Conservation (phyloP, 306 rosid species). For the Cercis canadensis region DNA sequence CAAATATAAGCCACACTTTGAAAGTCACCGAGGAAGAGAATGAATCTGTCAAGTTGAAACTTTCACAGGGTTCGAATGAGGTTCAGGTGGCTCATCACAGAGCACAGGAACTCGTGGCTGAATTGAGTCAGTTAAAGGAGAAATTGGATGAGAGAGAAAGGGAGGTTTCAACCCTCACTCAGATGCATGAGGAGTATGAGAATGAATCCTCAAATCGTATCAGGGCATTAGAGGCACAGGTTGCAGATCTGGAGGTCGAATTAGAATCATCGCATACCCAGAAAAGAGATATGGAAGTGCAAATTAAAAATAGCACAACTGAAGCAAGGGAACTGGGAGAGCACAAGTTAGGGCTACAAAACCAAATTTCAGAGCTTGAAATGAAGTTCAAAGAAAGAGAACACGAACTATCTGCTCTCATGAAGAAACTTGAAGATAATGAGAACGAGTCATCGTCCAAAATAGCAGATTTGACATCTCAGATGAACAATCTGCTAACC, state of each 20-base stretch:
- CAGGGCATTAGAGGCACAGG: conserved; percentile 49
- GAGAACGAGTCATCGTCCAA: conserved; percentile 54
- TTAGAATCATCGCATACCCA: conserved; percentile 53
- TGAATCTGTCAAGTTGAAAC: conserved; percentile 55
- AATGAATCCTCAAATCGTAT: conserved; percentile 53
- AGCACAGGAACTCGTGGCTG: conserved; percentile 57
- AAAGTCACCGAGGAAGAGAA: conserved; percentile 68
- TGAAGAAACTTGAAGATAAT: conserved; percentile 61
- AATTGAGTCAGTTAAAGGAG: conserved; percentile 58
- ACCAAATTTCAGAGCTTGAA: conserved; percentile 62
- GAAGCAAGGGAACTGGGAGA: conserved; percentile 61
- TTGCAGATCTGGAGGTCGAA: conserved; percentile 52
- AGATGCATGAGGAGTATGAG: conserved; percentile 54
- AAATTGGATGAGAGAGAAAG: conserved; percentile 53
- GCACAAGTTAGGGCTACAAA: conserved; percentile 46
- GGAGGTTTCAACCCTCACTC: conserved; percentile 60
- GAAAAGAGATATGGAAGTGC: conserved; percentile 53
- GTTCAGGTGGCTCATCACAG: conserved; percentile 54
- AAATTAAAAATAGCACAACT: conserved; percentile 49
- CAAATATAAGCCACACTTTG: conserved; percentile 50
- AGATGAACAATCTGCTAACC: conserved; percentile 55
- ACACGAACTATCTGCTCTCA: conserved; percentile 53
- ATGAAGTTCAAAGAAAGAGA: conserved; percentile 57
- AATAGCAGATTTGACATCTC: conserved; percentile 62
- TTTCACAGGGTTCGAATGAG: conserved; percentile 57